Evolutionary conservation across 2,329 filamentous ascomycete genomes (phyloP).

Genomic region (Nannizziopsis arthrosporioides): DNA sequence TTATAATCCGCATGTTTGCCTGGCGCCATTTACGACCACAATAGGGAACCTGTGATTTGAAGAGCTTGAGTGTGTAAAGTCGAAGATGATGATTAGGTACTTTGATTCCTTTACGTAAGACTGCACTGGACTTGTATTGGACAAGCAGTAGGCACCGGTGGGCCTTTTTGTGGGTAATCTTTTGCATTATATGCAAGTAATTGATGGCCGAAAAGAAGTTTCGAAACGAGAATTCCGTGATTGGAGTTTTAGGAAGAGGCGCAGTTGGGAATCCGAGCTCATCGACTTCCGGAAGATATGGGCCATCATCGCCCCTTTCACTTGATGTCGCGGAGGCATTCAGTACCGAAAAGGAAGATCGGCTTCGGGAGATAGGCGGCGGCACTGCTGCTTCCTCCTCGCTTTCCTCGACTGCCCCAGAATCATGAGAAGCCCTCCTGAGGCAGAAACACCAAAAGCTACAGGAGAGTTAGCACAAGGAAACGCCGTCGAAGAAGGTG

Average conservation of each 20-base stretch:
- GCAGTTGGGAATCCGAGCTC: slow-evolving; percentile 69
- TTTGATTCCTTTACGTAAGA: slow-evolving; percentile 81
- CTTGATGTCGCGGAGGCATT: slow-evolving; percentile 20
- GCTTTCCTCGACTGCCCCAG: slow-evolving; percentile 21
- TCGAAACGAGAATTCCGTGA: slow-evolving; percentile 82
- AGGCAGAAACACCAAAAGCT: slow-evolving; percentile 92
- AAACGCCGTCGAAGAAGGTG: background rate
- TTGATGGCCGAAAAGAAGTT: slow-evolving; percentile 95
- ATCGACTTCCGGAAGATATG: slow-evolving; percentile 51
- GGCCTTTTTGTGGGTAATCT: slow-evolving; percentile 90
- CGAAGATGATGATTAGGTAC: slow-evolving; percentile 78
- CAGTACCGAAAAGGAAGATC: slow-evolving; percentile 27
- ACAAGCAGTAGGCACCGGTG: slow-evolving; percentile 90
- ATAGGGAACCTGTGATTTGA: slow-evolving; percentile 97
- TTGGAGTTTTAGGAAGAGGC: slow-evolving; percentile 54
- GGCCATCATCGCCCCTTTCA: slow-evolving; percentile 13
- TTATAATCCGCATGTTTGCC: slow-evolving; percentile 97
- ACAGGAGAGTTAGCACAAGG: slow-evolving; percentile 5
- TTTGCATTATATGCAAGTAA: slow-evolving; percentile 90
- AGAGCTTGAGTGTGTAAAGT: slow-evolving; percentile 90
- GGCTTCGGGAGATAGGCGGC: slow-evolving; percentile 61
- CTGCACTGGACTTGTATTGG: slow-evolving; percentile 87
- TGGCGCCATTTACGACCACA: slow-evolving; percentile 97
- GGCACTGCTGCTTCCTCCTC: slow-evolving; percentile 63
- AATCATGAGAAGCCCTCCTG: slow-evolving; percentile 36